These are phyloP conservation scores for carrot (Daucus carota) DNA, from an alignment of 129 eudicot genomes.

Conservation along the genomic window DH1_v3.0 NC_030384.2:37821501-37822000, in stretches of 20 bases:
- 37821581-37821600: conserved; percentile 53
- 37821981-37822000: not conserved
- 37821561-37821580: conserved; percentile 78
- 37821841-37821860: conserved; percentile 23
- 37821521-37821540: conserved; percentile 56
- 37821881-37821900: conserved; percentile 61
- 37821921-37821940: conserved; percentile 31
- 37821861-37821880: conserved; percentile 39
- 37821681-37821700: conserved; percentile 22
- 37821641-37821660: conserved; percentile 50
- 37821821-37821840: conserved; percentile 42
- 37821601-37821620: conserved; percentile 73
- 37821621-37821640: conserved; percentile 65
- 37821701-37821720: conserved; percentile 44
- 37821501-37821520: not conserved
- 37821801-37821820: conserved; percentile 44
- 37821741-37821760: conserved; percentile 23
- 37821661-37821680: conserved; percentile 26
- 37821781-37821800: conserved; percentile 22
- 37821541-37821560: conserved; percentile 76
- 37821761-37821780: conserved; percentile 10
- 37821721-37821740: conserved; percentile 37
- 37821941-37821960: not conserved
- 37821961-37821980: not conserved
- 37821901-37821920: conserved; percentile 51